Evolutionary conservation across 2,329 filamentous ascomycete genomes (phyloP).

Genomic region (Sarocladiaceae sp.): DNA sequence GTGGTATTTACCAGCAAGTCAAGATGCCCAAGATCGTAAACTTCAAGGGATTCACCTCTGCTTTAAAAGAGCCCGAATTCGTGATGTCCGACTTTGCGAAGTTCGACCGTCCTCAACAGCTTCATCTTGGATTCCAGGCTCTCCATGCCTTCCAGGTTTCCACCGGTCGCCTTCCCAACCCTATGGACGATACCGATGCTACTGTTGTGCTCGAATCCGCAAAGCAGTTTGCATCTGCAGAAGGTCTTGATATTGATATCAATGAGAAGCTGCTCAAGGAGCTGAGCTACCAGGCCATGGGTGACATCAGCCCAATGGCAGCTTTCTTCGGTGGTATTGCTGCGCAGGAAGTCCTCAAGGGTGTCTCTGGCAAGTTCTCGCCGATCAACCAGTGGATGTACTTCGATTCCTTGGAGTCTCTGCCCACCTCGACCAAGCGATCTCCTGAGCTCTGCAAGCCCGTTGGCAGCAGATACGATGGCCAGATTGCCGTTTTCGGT

Average conservation of each 20-base stretch:
- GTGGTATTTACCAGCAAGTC: constrained; percentile 89
- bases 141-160: constrained; percentile 78
- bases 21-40: constrained; percentile 96
- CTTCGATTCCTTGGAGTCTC: constrained; percentile 94
- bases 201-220: constrained; percentile 71
- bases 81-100: constrained; percentile 96
- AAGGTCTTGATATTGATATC: constrained; percentile 65
- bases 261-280: constrained; percentile 92
- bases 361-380: constrained; percentile 95
- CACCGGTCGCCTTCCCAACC: constrained; percentile 71
- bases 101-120: constrained; percentile 88
- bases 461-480: constrained; percentile 82
- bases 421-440: constrained; percentile 70
- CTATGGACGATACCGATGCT: constrained; percentile 83
- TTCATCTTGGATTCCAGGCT: constrained; percentile 90
- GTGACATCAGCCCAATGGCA: constrained; percentile 87
- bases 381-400: constrained; percentile 97
- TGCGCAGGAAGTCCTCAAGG: constrained; percentile 93
- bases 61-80: constrained; percentile 83
- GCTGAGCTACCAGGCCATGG: constrained; percentile 88
- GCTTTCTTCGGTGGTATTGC: constrained; percentile 92
- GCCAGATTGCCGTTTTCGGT: constrained; percentile 95
- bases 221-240: constrained; percentile 67
- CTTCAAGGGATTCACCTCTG: constrained; percentile 75
- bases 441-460: constrained; percentile 88